Evolutionary conservation across 169 alveolate species (phyloP).

Genomic region (Blepharisma undulans): DNA sequence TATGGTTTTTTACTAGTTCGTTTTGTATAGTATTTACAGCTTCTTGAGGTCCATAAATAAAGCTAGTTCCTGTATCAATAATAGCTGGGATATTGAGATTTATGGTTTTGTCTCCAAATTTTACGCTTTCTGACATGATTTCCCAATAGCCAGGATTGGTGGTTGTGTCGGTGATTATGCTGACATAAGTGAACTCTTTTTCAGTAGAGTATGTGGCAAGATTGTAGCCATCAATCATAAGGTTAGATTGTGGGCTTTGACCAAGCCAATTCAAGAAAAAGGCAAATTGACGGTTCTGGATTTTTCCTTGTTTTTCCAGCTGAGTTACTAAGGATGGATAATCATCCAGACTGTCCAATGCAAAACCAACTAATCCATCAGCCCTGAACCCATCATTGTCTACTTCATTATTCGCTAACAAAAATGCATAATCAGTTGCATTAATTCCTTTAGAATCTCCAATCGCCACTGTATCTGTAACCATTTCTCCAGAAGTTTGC

Average conservation of each 20-base stretch:
- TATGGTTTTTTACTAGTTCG: too few relatives aligned
- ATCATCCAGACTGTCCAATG: neutral
- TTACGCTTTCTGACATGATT: neutral
- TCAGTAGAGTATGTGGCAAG: neutral
- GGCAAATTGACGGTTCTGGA: neutral
- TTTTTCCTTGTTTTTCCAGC: slow-evolving; percentile 7
- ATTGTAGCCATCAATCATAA: slow-evolving; percentile 9
- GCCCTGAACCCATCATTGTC: neutral
- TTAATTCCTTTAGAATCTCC: neutral
- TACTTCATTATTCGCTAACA: neutral
- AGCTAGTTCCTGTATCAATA: slow-evolving; percentile 33
- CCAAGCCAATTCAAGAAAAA: neutral
- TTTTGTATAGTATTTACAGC: neutral
- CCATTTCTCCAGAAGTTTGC: neutral
- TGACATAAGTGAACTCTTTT: neutral
- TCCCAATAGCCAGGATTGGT: neutral
- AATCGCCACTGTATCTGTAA: neutral
- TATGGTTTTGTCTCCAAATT: neutral
- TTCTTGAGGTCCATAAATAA: neutral
- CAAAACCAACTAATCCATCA: slow-evolving; percentile 14
- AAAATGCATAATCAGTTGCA: neutral
- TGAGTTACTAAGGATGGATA: neutral
- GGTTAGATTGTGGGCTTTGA: neutral
- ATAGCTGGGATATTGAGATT: neutral
- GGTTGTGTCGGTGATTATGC: neutral